Conservation (phyloP, 306 rosid genomes). For the Cicer judaicum region DNA sequence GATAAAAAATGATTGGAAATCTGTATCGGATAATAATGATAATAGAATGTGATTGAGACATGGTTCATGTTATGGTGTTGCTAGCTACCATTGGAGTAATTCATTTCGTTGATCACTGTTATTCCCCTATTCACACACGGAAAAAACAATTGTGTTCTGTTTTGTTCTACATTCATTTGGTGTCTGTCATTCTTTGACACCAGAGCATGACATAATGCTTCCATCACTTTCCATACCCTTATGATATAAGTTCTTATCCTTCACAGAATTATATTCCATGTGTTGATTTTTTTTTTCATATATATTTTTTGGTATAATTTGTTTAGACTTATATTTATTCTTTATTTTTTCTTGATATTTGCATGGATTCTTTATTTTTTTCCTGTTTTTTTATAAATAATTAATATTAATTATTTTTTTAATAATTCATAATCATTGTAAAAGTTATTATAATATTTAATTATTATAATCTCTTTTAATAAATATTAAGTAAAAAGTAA, state of each 20-base stretch:
- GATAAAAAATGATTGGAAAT: conserved; percentile 35
- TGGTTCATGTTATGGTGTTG: conserved; percentile 47
- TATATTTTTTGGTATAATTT: not conserved
- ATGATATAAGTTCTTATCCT: conserved; percentile 12
- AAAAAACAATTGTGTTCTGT: conserved; percentile 24
- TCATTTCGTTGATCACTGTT: conserved; percentile 24
- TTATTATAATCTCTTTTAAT: too few species aligned
- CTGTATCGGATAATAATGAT: conserved; percentile 38
- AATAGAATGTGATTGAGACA: conserved; percentile 52
- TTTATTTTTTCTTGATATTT: too few species aligned
- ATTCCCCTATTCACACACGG: conserved; percentile 32
- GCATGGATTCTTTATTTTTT: too few species aligned
- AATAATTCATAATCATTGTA: too few species aligned
- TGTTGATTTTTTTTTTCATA: not conserved
- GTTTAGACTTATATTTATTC: too few species aligned
- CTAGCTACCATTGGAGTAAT: conserved; percentile 39
- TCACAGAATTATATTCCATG: conserved; percentile 2
- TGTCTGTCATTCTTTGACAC: conserved; percentile 36
- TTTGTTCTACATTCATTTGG: conserved; percentile 29
- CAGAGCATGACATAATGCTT: conserved; percentile 48
- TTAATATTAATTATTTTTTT: too few species aligned
- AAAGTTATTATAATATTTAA: too few species aligned
- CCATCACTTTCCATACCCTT: conserved; percentile 38
- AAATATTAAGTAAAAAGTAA: too few species aligned
- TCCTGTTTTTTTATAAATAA: too few species aligned